Evolutionary conservation across 805 yeast species (phyloP), one percentile per base, ranked within the genome.

Genomic region (Blastobotrys mokoenaii): DNA sequence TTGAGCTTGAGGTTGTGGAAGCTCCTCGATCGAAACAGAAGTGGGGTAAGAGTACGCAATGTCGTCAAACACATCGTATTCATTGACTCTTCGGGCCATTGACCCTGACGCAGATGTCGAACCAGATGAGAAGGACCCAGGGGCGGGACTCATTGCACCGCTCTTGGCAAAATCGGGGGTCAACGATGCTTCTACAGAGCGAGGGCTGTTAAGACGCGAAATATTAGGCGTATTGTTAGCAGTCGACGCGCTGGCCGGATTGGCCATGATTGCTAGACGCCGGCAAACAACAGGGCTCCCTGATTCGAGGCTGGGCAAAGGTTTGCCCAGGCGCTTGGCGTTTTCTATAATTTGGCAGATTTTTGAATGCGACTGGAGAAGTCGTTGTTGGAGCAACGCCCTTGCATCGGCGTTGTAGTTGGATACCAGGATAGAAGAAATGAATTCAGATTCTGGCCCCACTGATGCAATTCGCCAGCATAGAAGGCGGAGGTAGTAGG

Each of bases 401-500:
- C 64, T 51, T 2, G 63, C 54, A 39, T 58, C 59, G 11, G 50
- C 43, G 31, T 52, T 52, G 44, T 61, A 61, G 44, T 54, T 51
- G 9, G 60, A 50, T 15, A 48, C 43, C 38, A 58, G 54, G 10
- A 56, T 42, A 42, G 62, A 38, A 42, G 47, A 45, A 46, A 52
- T 48, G 41, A 56, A 30, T 40, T 54, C 58, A 18, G 53, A 48
- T 5, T 49, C 57, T 2, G 56, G 32, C 9, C 62, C 64, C 1
- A 59, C 64, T 1, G 62, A 57, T 1, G 60, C 61, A 38, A 81
- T 61, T 50, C 85, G 73, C 83, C 90, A 86, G 40, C 84, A 70
- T 14, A 86, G 48, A 17, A 86, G 67, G 35, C 88, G 68, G 40
- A 75, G 68, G 59, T 79, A 86, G 55, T 79, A 83, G 3, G 82